Conservation (phyloP, 2,329 filamentous ascomycete genomes). For the Stromatinia cepivora region DNA sequence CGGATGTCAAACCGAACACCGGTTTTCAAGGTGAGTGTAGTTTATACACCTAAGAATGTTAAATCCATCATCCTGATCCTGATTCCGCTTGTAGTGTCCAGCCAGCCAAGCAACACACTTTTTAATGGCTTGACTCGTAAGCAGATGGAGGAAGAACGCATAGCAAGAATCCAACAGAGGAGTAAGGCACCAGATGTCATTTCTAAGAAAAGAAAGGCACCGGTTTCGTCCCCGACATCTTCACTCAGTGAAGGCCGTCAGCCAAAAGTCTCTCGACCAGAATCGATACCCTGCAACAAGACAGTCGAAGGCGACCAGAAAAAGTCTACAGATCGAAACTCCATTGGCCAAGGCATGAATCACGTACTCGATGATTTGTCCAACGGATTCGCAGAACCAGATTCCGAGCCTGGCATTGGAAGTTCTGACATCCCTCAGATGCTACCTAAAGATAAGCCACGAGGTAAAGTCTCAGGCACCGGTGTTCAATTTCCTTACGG, state of each 20-base stretch:
- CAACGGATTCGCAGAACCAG: neutral
- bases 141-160: constrained; percentile 81
- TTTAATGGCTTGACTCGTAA: constrained; percentile 58
- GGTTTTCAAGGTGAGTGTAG: neutral
- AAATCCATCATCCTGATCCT: neutral
- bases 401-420: neutral
- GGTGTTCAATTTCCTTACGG: constrained; percentile 50
- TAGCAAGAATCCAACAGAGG: constrained; percentile 53
- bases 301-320: neutral
- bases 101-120: neutral
- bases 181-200: constrained; percentile 51
- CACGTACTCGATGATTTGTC: neutral
- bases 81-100: neutral
- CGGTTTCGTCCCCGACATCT: constrained; percentile 33
- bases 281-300: neutral
- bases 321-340: neutral
- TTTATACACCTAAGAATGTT: no score
- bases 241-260: constrained; percentile 23
- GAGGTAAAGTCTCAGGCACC: constrained; percentile 14
- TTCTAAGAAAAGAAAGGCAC: constrained; percentile 40
- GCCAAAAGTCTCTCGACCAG: constrained; percentile 10
- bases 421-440: neutral
- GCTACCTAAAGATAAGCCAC: constrained; percentile 2
- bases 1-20: neutral
- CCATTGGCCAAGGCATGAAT: neutral